Percentiles rank a stretch among this genome's conserved stretches.
Conservation (phyloP, 2,329 filamentous ascomycete genomes). For the Diaporthe destruens region DNA sequence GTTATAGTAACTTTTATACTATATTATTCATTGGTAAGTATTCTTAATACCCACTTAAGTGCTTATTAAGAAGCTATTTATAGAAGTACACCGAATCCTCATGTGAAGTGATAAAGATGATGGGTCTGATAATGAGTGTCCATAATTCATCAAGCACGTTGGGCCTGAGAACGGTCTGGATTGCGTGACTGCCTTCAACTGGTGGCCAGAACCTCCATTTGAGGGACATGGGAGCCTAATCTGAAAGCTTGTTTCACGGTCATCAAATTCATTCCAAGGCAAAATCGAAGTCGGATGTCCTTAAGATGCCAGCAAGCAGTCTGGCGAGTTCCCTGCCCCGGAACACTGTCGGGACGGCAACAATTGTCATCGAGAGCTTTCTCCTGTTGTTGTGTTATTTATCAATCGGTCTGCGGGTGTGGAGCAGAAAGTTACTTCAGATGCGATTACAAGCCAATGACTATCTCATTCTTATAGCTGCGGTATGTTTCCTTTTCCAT, state of each 20-base stretch:
- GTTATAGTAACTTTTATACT: not conserved
- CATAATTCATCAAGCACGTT: too few species aligned
- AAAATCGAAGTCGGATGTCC: not conserved
- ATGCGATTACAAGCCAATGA: constrained; percentile 8
- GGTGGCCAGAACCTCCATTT: not conserved
- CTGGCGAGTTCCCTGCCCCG: constrained; percentile 3
- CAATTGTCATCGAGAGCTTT: constrained; percentile 19
- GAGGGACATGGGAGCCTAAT: not conserved
- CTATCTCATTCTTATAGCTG: constrained; percentile 4
- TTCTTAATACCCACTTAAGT: not conserved
- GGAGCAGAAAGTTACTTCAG: not conserved
- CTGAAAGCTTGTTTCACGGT: not conserved
- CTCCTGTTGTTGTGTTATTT: not conserved
- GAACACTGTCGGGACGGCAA: constrained; percentile 14
- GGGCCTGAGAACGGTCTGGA: not conserved
- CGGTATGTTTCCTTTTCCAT: not conserved
- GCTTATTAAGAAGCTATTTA: not conserved
- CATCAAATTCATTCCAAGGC: not conserved
- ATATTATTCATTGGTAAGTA: not conserved
- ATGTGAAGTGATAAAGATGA: not conserved
- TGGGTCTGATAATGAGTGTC: not conserved
- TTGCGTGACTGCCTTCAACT: not conserved
- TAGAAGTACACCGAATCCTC: not conserved
- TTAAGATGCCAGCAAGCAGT: constrained; percentile 12
- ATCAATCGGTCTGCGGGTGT: not conserved